Evolutionary conservation across 495 filamentous ascomycete species (phyloP), one percentile per base, ranked within the genome.

Genomic region (Trichoderma gamsii): DNA sequence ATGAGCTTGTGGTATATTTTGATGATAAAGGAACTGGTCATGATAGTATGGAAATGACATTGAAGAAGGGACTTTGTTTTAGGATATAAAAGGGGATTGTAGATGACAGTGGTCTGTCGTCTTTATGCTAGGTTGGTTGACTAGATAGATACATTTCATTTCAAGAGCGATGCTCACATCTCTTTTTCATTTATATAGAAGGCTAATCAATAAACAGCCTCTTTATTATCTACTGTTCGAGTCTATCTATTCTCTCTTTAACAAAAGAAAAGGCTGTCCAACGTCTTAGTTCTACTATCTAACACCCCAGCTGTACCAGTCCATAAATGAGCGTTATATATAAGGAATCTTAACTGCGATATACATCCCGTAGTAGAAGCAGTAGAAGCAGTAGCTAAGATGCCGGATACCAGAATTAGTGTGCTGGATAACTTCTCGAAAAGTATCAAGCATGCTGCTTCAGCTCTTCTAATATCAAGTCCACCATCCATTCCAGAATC

Each of bases 401-500:
- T 29, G 29, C 29, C 4, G 29, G 29, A 29, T 29, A 29, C 1
- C 4, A 4, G 29, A 4, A 29, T 29, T 29, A 4, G 29, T n/a
- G 29, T 29, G 29, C 29, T 29, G 29, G 1, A 29, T 29, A 29
- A 29, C 4, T 32, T 35, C 7, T 66, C 27, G 0, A 29, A 29
- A 29, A 15, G 21, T 56, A 46, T 23, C 27, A 61, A 13, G 12
- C 56, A 15, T 61, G 12, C 56, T 61, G 29, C 3, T n/a, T 32
- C 65, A 77, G 44, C 71, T 76, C 73, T 69, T 74, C 73, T 74
- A 87, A 82, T 12, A 88, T 63, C 23, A 72, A 69, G 41, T 80
- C 80, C 32, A 87, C 85, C 12, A 83, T 83, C 86, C 86, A 88
- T 56, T 76, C 73, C 67, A 87, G 71, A 61, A 79, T 81, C 56